Evolutionary conservation across 805 yeast species (phyloP).

Genomic region (Alloascoidea africana): DNA sequence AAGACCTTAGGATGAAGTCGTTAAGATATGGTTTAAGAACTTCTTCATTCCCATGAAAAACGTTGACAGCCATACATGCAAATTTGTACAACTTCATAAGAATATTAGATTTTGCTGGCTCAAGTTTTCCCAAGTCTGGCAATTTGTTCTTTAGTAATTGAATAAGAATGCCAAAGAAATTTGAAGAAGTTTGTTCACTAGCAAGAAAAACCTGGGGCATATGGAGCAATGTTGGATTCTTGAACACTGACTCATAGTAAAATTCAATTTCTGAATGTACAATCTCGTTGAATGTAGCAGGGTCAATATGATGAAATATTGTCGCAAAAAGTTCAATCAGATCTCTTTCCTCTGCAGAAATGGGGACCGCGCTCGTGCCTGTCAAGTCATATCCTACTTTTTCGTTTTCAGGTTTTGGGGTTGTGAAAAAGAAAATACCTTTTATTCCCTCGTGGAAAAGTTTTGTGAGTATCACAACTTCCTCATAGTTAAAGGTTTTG

Average conservation of each 20-base stretch:
- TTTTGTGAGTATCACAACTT: constrained; percentile 57
- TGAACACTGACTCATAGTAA: constrained; percentile 63
- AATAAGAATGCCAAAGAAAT: constrained; percentile 73
- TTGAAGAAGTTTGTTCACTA: constrained; percentile 86
- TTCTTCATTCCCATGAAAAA: constrained; percentile 76
- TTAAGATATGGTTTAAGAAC: constrained; percentile 83
- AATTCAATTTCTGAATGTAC: constrained; percentile 67
- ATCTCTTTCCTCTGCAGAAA: constrained; percentile 87
- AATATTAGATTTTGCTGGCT: constrained; percentile 62
- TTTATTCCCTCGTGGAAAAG: constrained; percentile 74
- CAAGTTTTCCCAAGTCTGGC: constrained; percentile 67
- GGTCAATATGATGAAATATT: constrained; percentile 85
- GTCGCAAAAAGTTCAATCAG: constrained; percentile 92
- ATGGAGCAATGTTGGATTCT: constrained; percentile 75
- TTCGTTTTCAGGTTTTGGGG: constrained; percentile 15
- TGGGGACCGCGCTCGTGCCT: constrained; percentile 74
- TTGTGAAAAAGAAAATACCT: constrained; percentile 66
- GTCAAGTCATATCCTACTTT: constrained; percentile 41
- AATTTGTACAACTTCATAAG: constrained; percentile 77
- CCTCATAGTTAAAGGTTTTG: constrained; percentile 71
- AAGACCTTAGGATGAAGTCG: constrained; percentile 64
- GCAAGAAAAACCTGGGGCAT: constrained; percentile 91
- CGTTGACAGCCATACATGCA: constrained; percentile 89
- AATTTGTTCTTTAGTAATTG: constrained; percentile 61
- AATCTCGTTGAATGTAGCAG: constrained; percentile 90